Base-by-base conservation (phyloP, 192 early-diverging fungal species). In the Gonapodya sp. region DNA sequence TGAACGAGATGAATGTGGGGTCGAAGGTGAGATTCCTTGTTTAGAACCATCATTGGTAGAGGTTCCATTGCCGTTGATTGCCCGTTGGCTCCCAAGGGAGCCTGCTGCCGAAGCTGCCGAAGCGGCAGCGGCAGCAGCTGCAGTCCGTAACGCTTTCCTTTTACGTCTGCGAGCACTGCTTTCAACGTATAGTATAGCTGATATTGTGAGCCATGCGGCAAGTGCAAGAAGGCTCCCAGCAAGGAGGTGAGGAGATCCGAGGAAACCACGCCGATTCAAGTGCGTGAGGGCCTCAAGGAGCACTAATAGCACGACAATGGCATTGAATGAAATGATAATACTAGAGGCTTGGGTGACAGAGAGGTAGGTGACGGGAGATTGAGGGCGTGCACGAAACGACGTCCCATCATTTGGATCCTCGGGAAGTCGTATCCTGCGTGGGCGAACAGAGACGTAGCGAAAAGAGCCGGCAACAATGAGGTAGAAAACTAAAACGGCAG, bases 371-470 rank as follows among this genome's bases (percentile, higher is more conserved):
- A 81, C 34, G 35, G 35, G 77, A 34, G 2, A 24, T 1, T 24
- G 46, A 2, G 33, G 36, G n/a, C n/a, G n/a, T n/a, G n/a, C n/a
- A n/a, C n/a, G n/a, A n/a, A n/a, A 31, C 31, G 31, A 80, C 16
- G 79, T 64, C 24, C 18, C 14, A 73, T 1, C 18, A 8, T 32
- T 34, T 73, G 14, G 18, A 73, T n/a, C n/a, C 18, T 31, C n/a
- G 74, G 34, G 31, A 0, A 1, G 33, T 73, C 31, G 18, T 35
- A 36, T 24, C 8, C 24, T 33, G 73, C 31, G 36, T 36, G 73
- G n/a, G 30, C 78, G n/a, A 34, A 83, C 1, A 36, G 36, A 36
- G 74, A 83, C 73, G 18, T 83, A 79, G 80, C 83, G 81, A 8
- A 78, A 24, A 32, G 83, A 36, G 32, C 73, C 79, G 31, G 83